Base-by-base conservation (phyloP, 83 land plant genomes). In the Thuja plicata region DNA sequence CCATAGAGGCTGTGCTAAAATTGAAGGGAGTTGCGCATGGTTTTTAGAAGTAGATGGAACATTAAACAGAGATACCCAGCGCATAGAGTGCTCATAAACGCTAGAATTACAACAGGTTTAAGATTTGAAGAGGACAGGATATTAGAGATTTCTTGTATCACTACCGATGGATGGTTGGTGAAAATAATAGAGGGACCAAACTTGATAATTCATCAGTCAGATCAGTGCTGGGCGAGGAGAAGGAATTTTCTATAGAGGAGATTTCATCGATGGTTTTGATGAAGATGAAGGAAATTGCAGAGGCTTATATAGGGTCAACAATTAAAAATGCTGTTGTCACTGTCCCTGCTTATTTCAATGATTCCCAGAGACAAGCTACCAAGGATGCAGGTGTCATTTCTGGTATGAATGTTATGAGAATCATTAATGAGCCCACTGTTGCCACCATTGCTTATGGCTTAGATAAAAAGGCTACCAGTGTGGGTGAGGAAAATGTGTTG, bases 121-220 rank as follows among this genome's bases (percentile, higher is more conserved):
- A 89, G 95, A 89, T 40, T 96, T 85, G 96, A 95, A 88, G 94
- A 90, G 74, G 99, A 98, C 90, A 90, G 97, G 80, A 97, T 98
- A 83, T 87, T 98, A 89, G 99, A 98, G 90, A 98, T 98, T 88
- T 99, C 99, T 73, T 98, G 99, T 91, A 93, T 98, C 27, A 91
- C 97, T 17, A 98, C 99, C 2, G 94, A 98, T 91, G 99, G 99
- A 52, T 94, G 88, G 34, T 85, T 98, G 80, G 92, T 89, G 84
- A 93, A 93, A 89, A 90, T 81, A 81, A 87, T 96, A 35, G 99
- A 98, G 96, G 99, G 99, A 35, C 99, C 99, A 70, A 94, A 96
- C 91, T 87, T 97, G 89, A 94, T 97, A 38, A 97, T 97, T 76
- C 87, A 92, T 85, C 99, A 97, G 89, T 85, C 93, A 8, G 92